Conservation (phyloP, 305 asterid species). For the Fraxinus baroniana region DNA sequence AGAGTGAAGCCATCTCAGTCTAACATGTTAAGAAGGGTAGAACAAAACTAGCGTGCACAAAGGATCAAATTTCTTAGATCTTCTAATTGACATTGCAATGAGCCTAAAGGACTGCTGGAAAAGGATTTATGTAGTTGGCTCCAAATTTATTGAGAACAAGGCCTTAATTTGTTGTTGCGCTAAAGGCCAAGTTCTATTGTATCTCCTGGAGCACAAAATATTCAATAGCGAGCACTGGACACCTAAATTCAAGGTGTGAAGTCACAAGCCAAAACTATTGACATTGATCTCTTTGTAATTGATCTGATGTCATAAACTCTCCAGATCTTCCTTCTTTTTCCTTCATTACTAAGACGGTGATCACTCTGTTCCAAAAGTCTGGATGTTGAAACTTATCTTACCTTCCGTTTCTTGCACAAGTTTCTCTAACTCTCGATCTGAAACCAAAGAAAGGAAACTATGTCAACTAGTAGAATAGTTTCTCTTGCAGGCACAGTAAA, state of each 20-base stretch:
- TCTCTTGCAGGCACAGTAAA: conserved; percentile 13
- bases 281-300: neutral
- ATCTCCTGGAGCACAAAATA: neutral
- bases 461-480: conserved; percentile 21
- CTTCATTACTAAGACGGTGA: neutral
- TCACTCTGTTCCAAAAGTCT: neutral
- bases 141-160: neutral
- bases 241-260: neutral
- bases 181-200: neutral
- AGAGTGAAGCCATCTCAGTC: neutral
- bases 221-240: neutral
- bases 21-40: neutral
- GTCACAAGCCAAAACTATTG: neutral
- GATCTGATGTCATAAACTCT: neutral
- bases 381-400: conserved; percentile 30
- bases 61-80: neutral
- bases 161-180: neutral
- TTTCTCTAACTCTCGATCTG: conserved; percentile 83
- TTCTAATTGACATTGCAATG: neutral
- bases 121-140: neutral
- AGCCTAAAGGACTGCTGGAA: neutral
- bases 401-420: conserved; percentile 85
- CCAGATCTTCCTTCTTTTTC: neutral
- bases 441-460: conserved; percentile 28
- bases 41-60: neutral